Percentiles rank a stretch among this genome's conserved stretches.
Evolutionary conservation across 2,329 filamentous ascomycete genomes (phyloP).

Genomic region (Arthroderma sp.): DNA sequence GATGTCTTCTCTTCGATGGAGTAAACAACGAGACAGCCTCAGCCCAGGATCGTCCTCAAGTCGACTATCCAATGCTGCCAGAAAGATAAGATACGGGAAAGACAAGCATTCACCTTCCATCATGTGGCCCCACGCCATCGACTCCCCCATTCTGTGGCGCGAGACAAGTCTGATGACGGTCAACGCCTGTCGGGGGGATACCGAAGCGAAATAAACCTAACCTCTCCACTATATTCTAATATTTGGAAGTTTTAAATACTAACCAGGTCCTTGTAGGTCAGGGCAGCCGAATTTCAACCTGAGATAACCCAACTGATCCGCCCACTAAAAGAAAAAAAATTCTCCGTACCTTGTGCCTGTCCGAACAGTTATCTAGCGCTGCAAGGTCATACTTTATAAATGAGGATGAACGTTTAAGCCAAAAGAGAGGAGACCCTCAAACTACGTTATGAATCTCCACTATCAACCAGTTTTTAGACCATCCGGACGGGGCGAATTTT

Average conservation of each 20-base stretch:
- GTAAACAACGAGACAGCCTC: too few species aligned
- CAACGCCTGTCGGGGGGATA: not conserved
- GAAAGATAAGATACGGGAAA: not conserved
- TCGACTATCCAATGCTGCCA: too few species aligned
- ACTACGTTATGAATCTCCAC: not conserved
- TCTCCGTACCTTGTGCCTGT: not conserved
- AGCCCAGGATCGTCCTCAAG: too few species aligned
- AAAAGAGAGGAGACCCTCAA: not conserved
- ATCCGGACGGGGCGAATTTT: not conserved
- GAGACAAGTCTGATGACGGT: constrained; percentile 2
- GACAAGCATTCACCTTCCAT: not conserved
- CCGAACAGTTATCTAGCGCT: not conserved
- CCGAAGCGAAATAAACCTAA: not conserved
- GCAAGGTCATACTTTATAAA: not conserved
- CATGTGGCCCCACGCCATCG: not conserved
- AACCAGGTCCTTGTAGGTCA: not conserved
- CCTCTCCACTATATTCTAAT: not conserved
- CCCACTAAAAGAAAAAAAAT: not conserved
- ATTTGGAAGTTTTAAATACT: not conserved
- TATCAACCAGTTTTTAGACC: not conserved
- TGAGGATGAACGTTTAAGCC: not conserved
- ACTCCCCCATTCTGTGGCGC: not conserved
- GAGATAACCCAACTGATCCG: not conserved
- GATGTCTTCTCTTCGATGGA: too few species aligned
- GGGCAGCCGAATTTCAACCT: not conserved